Evolutionary conservation across 345 rosid species (phyloP).

Genomic region (Populus davidiana): DNA sequence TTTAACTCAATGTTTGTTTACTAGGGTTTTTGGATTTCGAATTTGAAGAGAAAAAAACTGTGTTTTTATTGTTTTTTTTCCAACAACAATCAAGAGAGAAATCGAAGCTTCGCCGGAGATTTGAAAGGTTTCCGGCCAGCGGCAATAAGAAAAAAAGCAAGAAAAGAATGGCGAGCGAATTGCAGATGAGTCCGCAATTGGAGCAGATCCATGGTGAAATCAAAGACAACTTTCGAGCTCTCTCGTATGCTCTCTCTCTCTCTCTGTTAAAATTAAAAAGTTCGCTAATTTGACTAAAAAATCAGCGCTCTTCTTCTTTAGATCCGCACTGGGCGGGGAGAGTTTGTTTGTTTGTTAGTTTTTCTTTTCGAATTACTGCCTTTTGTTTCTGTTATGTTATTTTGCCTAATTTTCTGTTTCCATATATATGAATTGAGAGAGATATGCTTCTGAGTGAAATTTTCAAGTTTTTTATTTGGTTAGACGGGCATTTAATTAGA

Average conservation of each 20-base stretch:
- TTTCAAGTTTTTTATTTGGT: no score
- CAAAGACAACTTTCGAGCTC: slow-evolving; percentile 85
- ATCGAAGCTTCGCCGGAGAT: slow-evolving; percentile 24
- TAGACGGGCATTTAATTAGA: no score
- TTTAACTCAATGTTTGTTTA: no score
- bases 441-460: no score
- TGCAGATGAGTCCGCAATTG: slow-evolving; percentile 81
- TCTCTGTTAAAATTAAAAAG: not conserved
- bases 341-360: no score
- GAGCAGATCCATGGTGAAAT: slow-evolving; percentile 99
- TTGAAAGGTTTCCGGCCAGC: slow-evolving; percentile 38
- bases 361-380: no score
- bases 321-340: not conserved
- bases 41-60: no score
- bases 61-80: no score
- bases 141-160: not conserved
- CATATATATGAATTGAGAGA: no score
- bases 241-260: slow-evolving; percentile 47
- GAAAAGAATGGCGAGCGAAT: slow-evolving; percentile 45
- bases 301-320: not conserved
- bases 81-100: not conserved
- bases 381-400: no score
- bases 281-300: not conserved
- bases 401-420: no score
- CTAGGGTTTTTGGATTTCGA: no score